phyloP scores from a whole-genome alignment of 345 rosid species.

The Mercurialis annua region DNA sequence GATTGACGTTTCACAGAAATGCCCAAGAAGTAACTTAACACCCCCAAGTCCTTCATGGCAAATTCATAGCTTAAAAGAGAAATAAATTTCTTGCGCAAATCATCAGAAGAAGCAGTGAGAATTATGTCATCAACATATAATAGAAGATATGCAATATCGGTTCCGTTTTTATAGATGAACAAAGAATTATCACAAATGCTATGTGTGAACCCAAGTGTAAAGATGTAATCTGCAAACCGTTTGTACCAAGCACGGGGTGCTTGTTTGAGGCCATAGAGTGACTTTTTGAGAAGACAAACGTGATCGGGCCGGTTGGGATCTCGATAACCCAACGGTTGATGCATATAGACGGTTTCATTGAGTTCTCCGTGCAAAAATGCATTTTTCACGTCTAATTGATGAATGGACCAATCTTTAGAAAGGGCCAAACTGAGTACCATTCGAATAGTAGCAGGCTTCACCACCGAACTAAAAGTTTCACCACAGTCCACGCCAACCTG shows the following conservation, averaged over 20 bases:
- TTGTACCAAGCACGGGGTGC: slow-evolving; percentile 6
- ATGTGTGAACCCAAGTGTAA: background rate
- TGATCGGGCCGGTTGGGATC: background rate
- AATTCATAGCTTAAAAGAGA: background rate
- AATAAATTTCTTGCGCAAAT: background rate
- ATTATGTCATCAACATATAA: background rate
- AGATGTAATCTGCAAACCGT: background rate
- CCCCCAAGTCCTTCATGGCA: background rate
- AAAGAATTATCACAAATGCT: background rate
- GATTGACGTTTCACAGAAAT: background rate
- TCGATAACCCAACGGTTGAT: background rate
- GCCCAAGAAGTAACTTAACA: background rate
- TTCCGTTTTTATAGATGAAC: background rate
- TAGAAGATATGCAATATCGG: background rate
- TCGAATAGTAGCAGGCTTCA: background rate
- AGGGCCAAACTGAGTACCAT: background rate
- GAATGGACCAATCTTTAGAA: background rate
- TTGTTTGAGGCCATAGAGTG: background rate
- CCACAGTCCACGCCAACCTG: slow-evolving; percentile 1
- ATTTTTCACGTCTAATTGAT: background rate
- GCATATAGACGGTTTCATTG: slow-evolving; percentile 4
- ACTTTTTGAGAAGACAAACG: background rate
- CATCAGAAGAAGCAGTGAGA: background rate
- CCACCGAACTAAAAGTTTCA: background rate
- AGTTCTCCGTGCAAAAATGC: slow-evolving; percentile 3